Evolutionary conservation across 176 grass and related monocot genomes (phyloP).

Genomic region (Triticum aestivum): IWGSC_CS_RefSeq_v2.1 NC_057805.1:455966253-455966752

Average conservation of each 20-base stretch:
- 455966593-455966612: neutral
- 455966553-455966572: neutral
- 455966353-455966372: too few species aligned
- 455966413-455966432: too few species aligned
- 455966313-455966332: neutral
- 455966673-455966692: neutral
- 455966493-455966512: neutral
- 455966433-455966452: neutral
- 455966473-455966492: neutral
- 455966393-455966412: too few species aligned
- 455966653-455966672: neutral
- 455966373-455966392: too few species aligned
- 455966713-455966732: neutral
- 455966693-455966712: neutral
- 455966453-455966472: neutral
- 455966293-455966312: neutral
- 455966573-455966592: neutral
- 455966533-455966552: slow-evolving; percentile 10
- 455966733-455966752: neutral
- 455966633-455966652: neutral
- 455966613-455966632: neutral
- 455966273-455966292: neutral
- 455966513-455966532: neutral
- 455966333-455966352: neutral
- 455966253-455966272: neutral